phyloP scores from a whole-genome alignment of 192 early-diverging fungal species.

The Linderina pennispora region DNA sequence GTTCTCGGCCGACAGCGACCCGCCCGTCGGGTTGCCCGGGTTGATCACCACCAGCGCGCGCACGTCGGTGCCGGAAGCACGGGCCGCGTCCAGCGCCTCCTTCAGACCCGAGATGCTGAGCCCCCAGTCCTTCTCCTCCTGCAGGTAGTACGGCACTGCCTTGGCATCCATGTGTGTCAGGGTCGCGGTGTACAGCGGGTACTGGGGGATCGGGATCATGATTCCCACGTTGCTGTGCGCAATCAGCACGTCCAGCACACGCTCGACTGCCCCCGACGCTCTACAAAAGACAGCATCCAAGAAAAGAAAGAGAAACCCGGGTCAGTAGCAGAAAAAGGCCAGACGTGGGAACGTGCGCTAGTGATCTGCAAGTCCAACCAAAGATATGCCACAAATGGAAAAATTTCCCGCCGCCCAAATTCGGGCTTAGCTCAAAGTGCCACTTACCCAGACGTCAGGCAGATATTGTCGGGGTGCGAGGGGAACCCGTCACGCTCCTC shows the following conservation, averaged over 20 bases:
- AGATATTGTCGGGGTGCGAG: conserved; percentile 77
- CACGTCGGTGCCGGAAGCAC: conserved; percentile 70
- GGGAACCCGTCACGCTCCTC: conserved; percentile 89
- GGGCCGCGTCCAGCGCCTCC: conserved; percentile 57
- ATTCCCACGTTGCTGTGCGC: conserved; percentile 76
- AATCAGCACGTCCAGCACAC: conserved; percentile 81
- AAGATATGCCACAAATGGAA: background rate
- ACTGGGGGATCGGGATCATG: conserved; percentile 99
- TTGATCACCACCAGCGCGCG: conserved; percentile 96
- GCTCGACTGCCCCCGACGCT: conserved; percentile 91
- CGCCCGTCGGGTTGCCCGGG: conserved; percentile 98
- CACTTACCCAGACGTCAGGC: conserved; percentile 74
- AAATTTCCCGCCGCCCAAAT: background rate
- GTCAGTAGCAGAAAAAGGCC: background rate
- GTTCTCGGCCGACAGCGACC: conserved; percentile 72
- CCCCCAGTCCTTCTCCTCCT: conserved; percentile 83
- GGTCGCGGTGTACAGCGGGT: conserved; percentile 95
- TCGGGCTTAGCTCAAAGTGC: too few relatives aligned
- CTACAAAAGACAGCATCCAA: conserved; percentile 5
- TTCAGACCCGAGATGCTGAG: conserved; percentile 63
- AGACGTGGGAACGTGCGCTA: background rate
- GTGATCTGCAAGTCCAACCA: too few relatives aligned
- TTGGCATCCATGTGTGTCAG: conserved; percentile 79
- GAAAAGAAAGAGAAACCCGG: background rate
- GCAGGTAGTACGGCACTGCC: conserved; percentile 87